Evolutionary conservation across 495 filamentous ascomycete genomes (phyloP).

Genomic region (Bathelium albidoporum): DNA sequence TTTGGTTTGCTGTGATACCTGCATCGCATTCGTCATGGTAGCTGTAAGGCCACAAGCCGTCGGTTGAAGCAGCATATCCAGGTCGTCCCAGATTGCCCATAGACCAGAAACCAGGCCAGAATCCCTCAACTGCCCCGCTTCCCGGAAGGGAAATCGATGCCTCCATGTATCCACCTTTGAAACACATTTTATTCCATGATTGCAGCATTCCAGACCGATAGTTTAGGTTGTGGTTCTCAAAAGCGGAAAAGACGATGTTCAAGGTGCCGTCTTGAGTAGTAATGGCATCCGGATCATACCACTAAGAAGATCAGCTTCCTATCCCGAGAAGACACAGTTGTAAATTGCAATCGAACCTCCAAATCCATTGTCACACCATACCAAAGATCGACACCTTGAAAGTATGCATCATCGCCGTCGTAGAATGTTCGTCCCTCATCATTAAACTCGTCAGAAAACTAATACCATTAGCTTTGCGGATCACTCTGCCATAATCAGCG

Average conservation of each 20-base stretch:
- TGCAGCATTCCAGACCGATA: conserved; percentile 77
- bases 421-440: conserved; percentile 62
- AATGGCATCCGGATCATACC: conserved; percentile 73
- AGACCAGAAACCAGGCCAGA: conserved; percentile 78
- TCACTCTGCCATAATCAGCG: neutral
- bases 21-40: conserved; percentile 63
- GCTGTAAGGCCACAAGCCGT: conserved; percentile 53
- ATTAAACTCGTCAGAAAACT: conserved; percentile 78
- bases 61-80: conserved; percentile 28
- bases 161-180: conserved; percentile 67
- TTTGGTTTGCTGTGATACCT: conserved; percentile 72
- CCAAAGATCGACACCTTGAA: conserved; percentile 63
- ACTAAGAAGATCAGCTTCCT: conserved; percentile 26
- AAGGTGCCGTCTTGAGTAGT: conserved; percentile 58
- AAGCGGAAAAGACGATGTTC: conserved; percentile 56
- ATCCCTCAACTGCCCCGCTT: conserved; percentile 54
- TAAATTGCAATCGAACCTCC: conserved; percentile 37
- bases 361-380: conserved; percentile 70
- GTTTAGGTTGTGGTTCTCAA: conserved; percentile 55
- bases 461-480: conserved; percentile 2
- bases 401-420: conserved; percentile 62
- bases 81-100: conserved; percentile 32
- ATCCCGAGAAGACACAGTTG: neutral
- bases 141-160: conserved; percentile 68
- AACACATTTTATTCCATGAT: conserved; percentile 72